These are phyloP conservation scores for Lachnellula hyalina DNA, from an alignment of 2,329 filamentous ascomycete species.

Conservation along the genomic window DNA sequence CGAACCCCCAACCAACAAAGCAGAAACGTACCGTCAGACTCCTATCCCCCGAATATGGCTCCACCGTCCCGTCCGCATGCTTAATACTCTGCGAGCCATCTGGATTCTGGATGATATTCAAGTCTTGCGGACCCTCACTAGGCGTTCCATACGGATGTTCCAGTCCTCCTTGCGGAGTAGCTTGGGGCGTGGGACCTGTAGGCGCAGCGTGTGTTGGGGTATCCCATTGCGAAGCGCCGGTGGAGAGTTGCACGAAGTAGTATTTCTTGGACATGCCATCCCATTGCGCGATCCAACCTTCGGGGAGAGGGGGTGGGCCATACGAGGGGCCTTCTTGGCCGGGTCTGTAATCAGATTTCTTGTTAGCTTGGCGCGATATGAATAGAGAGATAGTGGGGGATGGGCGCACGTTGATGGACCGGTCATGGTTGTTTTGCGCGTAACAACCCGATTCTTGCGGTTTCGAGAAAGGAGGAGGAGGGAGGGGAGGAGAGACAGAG, in stretches of 20 bases:
- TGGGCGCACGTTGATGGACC: slow-evolving; percentile 26
- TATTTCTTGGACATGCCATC: slow-evolving; percentile 60
- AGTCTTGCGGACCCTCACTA: slow-evolving; percentile 25
- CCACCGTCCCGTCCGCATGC: slow-evolving; percentile 55
- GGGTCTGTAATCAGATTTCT: slow-evolving; percentile 18
- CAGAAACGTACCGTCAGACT: slow-evolving; percentile 56
- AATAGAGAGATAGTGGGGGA: background rate
- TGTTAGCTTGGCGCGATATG: slow-evolving; percentile 7
- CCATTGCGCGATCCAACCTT: slow-evolving; percentile 68
- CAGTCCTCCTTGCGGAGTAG: slow-evolving; percentile 36
- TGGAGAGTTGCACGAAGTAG: slow-evolving; percentile 68
- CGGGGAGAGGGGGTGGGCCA: slow-evolving; percentile 52
- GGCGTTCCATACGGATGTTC: slow-evolving; percentile 61
- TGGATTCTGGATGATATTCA: slow-evolving; percentile 51
- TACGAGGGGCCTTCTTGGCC: slow-evolving; percentile 32
- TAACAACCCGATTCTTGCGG: background rate
- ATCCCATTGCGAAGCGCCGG: slow-evolving; percentile 70
- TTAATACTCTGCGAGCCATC: slow-evolving; percentile 58
- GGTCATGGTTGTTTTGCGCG: slow-evolving; percentile 19
- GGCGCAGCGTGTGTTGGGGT: slow-evolving; percentile 60
- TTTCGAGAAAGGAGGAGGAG: slow-evolving; percentile 2
- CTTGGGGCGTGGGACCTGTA: slow-evolving; percentile 54
- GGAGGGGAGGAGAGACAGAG: background rate
- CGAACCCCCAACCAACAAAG: background rate
- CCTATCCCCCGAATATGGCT: slow-evolving; percentile 51